phyloP scores from a whole-genome alignment of 257 asterid species.

The Scutellaria galericulata region DNA sequence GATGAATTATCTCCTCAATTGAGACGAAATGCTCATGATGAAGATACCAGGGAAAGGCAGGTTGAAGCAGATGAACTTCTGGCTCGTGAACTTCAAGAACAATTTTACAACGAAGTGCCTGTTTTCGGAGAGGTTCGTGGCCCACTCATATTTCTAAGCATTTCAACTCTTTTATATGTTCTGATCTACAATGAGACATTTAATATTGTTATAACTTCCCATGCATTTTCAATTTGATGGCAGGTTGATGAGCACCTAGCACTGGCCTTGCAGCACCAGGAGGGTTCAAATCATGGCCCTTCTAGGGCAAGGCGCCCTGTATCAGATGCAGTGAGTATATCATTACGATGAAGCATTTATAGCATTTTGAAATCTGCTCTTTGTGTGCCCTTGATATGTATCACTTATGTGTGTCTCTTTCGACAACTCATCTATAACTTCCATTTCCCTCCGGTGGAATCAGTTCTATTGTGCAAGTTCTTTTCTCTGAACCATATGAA shows the following conservation, averaged over 20 bases:
- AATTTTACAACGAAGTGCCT: constrained; percentile 72
- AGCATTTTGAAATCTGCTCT: constrained; percentile 14
- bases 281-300: constrained; percentile 40
- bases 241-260: constrained; percentile 67
- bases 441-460: constrained; percentile 18
- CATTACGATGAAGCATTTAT: constrained; percentile 10
- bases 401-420: not conserved
- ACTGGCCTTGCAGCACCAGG: constrained; percentile 60
- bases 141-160: constrained; percentile 4
- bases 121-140: constrained; percentile 64
- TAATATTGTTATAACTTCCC: constrained; percentile 24
- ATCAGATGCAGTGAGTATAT: constrained; percentile 53
- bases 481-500: constrained; percentile 23
- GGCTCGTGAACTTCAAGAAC: constrained; percentile 96
- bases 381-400: constrained; percentile 2
- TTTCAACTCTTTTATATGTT: constrained; percentile 2
- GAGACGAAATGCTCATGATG: constrained; percentile 43
- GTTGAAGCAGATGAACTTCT: constrained; percentile 87
- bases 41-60: constrained; percentile 67
- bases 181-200: constrained; percentile 21
- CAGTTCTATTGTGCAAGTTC: constrained; percentile 24
- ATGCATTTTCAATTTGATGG: constrained; percentile 30
- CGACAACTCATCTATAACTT: constrained; percentile 19
- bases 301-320: constrained; percentile 48
- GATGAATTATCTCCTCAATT: constrained; percentile 60